These are phyloP conservation scores for Cladorrhinum sp. DNA, from an alignment of 2,329 filamentous ascomycete species.

Conservation along the genomic window DNA sequence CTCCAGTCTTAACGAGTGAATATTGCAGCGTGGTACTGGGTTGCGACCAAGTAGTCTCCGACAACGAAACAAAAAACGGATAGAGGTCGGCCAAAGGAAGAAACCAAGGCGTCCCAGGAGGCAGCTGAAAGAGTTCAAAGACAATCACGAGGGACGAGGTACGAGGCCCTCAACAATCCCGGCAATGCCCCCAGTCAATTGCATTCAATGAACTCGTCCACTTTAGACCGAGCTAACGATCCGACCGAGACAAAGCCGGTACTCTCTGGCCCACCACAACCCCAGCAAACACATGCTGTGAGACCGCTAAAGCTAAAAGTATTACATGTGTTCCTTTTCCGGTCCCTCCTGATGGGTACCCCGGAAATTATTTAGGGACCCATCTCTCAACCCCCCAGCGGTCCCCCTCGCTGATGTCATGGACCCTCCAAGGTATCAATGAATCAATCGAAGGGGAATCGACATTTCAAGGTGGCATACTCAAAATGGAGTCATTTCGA, in stretches of 20 bases:
- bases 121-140: slow-evolving; percentile 5
- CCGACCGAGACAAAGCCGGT: slow-evolving; percentile 15
- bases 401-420: slow-evolving; percentile 27
- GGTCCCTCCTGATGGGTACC: slow-evolving; percentile 6
- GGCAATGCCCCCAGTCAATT: slow-evolving; percentile 16
- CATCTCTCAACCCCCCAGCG: slow-evolving; percentile 5
- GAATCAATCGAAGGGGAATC: neutral
- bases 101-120: slow-evolving; percentile 4
- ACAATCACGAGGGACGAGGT: slow-evolving; percentile 25
- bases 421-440: slow-evolving; percentile 9
- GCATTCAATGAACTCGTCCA: slow-evolving; percentile 17
- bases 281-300: neutral
- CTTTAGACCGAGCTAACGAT: slow-evolving; percentile 19
- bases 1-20: neutral
- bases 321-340: slow-evolving; percentile 14
- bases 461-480: neutral
- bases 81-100: neutral
- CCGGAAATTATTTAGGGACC: slow-evolving; percentile 17
- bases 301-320: slow-evolving; percentile 1
- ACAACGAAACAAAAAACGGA: no score
- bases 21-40: neutral
- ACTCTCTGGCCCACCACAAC: slow-evolving; percentile 12
- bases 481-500: neutral
- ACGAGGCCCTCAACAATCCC: slow-evolving; percentile 26
- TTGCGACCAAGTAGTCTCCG: neutral